A percentile compares a stretch with the other conserved stretches of the same genome.
These are phyloP conservation scores for Thalassiosira hispida DNA, from an alignment of 352 stramenopile genomes.

Conservation along the genomic window DNA sequence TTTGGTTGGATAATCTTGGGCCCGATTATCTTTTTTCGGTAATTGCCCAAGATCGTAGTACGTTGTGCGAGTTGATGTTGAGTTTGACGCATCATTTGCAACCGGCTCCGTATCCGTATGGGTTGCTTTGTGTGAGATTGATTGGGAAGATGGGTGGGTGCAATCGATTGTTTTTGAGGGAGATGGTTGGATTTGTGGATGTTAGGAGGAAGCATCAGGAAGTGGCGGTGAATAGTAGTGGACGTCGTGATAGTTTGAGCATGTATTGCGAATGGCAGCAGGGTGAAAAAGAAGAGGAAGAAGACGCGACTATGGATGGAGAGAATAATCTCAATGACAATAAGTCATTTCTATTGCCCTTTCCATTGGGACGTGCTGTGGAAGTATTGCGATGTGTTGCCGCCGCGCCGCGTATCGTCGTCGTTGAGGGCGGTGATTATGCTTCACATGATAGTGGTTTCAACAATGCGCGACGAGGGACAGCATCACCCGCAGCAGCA, in stretches of 20 bases:
- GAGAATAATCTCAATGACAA: not conserved
- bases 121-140: conserved; percentile 85
- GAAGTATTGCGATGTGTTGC: conserved; percentile 62
- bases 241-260: conserved; percentile 19
- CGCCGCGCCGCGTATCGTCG: conserved; percentile 72
- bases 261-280: conserved; percentile 61
- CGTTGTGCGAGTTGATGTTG: conserved; percentile 93
- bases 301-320: conserved; percentile 1
- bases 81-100: conserved; percentile 94
- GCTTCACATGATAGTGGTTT: conserved; percentile 62
- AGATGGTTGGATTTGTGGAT: conserved; percentile 56
- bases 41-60: conserved; percentile 63
- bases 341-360: conserved; percentile 56
- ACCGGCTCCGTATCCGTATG: conserved; percentile 96
- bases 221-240: not conserved
- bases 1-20: conserved; percentile 99
- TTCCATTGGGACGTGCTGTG: conserved; percentile 67
- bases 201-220: conserved; percentile 28
- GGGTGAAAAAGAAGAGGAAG: not conserved
- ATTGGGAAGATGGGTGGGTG: conserved; percentile 96
- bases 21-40: conserved; percentile 91
- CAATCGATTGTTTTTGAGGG: conserved; percentile 90
- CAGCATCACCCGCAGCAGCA: not conserved
- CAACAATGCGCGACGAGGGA: not conserved
- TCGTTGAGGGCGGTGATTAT: conserved; percentile 81